Conservation (phyloP, 495 filamentous ascomycete species). For the Rhizodiscina lignyota region DNA sequence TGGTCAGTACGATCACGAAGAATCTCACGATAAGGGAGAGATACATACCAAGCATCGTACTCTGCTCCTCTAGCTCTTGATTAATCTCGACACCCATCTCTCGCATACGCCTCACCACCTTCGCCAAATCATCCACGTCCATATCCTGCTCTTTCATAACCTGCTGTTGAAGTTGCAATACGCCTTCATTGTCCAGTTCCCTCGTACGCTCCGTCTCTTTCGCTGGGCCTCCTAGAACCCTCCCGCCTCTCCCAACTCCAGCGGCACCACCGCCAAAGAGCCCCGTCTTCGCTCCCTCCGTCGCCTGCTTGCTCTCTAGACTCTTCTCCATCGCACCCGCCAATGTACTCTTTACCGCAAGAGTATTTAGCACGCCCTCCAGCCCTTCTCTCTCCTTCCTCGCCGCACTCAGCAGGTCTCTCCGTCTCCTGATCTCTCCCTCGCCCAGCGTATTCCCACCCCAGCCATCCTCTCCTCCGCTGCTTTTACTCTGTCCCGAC, state of each 20-base stretch:
- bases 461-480: constrained; percentile 18
- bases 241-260: constrained; percentile 25
- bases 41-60: constrained; percentile 46
- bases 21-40: constrained; percentile 1
- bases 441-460: constrained; percentile 43
- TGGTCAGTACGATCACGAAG: constrained; percentile 11
- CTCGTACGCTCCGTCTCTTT: constrained; percentile 71
- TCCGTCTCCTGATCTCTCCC: constrained; percentile 70
- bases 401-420: constrained; percentile 61
- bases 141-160: constrained; percentile 77
- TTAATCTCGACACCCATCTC: constrained; percentile 77
- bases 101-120: constrained; percentile 62
- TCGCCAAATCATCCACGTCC: constrained; percentile 57
- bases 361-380: constrained; percentile 60
- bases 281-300: constrained; percentile 31
- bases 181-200: constrained; percentile 78
- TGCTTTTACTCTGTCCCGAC: constrained; percentile 17
- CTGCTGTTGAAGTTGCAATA: constrained; percentile 70
- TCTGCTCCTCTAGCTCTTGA: constrained; percentile 72
- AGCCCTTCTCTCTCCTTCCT: constrained; percentile 73
- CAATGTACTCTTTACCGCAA: constrained; percentile 32
- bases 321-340: constrained; percentile 21
- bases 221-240: constrained; percentile 60
- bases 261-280: constrained; percentile 26
- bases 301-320: constrained; percentile 29